Percentiles rank a stretch among this genome's conserved stretches.
Evolutionary conservation across 768 basidiomycete genomes (phyloP).

Genomic region (Ramaria rubella): DNA sequence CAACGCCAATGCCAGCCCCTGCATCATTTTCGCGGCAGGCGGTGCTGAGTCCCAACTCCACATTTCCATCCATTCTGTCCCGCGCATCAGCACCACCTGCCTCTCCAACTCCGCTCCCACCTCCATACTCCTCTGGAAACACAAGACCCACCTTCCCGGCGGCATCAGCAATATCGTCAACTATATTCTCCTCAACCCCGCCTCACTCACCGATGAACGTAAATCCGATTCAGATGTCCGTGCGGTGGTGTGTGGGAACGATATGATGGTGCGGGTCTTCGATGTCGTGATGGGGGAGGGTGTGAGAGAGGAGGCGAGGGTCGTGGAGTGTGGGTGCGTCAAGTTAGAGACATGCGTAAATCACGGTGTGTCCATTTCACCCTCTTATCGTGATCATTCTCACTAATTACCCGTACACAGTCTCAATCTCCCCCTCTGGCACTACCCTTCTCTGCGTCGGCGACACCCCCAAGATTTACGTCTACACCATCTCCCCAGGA

Average conservation of each 20-base stretch:
- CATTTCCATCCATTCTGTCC: conserved; percentile 42
- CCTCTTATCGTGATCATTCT: neutral
- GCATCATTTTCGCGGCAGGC: conserved; percentile 69
- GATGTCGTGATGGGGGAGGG: neutral
- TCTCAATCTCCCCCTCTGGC: conserved; percentile 86
- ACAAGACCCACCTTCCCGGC: neutral
- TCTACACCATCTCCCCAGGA: conserved; percentile 72
- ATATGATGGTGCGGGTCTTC: neutral
- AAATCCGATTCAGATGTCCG: neutral
- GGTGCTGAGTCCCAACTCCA: conserved; percentile 70
- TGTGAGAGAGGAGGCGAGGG: neutral
- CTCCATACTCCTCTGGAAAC: neutral
- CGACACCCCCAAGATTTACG: conserved; percentile 79
- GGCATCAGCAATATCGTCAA: conserved; percentile 1
- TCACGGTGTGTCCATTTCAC: conserved; percentile 1
- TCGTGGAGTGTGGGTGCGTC: neutral
- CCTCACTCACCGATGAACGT: conserved; percentile 6
- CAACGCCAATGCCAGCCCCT: no score
- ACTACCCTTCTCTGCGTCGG: conserved; percentile 84
- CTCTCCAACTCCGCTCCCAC: neutral
- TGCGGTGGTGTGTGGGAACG: conserved; percentile 2
- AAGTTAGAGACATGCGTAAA: conserved; percentile 3
- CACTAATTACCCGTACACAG: conserved; percentile 31
- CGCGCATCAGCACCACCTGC: no score
- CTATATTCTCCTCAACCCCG: conserved; percentile 2